phyloP scores from a whole-genome alignment of 495 filamentous ascomycete genomes.

The Trichoderma asperelloides region DNA sequence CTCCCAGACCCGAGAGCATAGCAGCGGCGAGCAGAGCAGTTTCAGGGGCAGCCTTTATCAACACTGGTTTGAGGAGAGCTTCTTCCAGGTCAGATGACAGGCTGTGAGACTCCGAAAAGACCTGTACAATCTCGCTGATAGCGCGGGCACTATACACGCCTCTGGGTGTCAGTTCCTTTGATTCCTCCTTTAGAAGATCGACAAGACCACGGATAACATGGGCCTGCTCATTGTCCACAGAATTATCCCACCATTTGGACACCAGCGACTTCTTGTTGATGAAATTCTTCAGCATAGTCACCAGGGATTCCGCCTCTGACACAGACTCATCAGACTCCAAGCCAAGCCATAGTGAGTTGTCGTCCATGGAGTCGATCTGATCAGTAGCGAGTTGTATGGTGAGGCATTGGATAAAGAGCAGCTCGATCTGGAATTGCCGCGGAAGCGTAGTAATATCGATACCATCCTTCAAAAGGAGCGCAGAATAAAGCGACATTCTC shows the following conservation, averaged over 20 bases:
- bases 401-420: conserved; percentile 31
- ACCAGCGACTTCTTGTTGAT: conserved; percentile 39
- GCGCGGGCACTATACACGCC: conserved; percentile 43
- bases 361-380: conserved; percentile 29
- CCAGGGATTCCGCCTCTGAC: conserved; percentile 51
- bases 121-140: conserved; percentile 32
- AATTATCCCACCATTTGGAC: conserved; percentile 23
- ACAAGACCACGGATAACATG: conserved; percentile 27
- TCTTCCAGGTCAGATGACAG: conserved; percentile 31
- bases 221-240: conserved; percentile 17
- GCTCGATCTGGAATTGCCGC: conserved; percentile 24
- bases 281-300: conserved; percentile 47
- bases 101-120: conserved; percentile 28
- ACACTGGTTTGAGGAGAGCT: conserved; percentile 28
- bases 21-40: conserved; percentile 42
- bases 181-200: conserved; percentile 26
- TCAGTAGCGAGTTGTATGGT: conserved; percentile 35
- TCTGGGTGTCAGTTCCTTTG: conserved; percentile 21
- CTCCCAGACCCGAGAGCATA: conserved; percentile 44
- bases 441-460: conserved; percentile 24
- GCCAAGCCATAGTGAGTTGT: conserved; percentile 27
- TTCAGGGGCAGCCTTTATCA: conserved; percentile 30
- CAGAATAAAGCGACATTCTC: conserved; percentile 61
- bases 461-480: conserved; percentile 39
- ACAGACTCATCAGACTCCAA: conserved; percentile 36